phyloP scores from a whole-genome alignment of 768 basidiomycete species.

The Leccinum olivaceopallidum region DNA sequence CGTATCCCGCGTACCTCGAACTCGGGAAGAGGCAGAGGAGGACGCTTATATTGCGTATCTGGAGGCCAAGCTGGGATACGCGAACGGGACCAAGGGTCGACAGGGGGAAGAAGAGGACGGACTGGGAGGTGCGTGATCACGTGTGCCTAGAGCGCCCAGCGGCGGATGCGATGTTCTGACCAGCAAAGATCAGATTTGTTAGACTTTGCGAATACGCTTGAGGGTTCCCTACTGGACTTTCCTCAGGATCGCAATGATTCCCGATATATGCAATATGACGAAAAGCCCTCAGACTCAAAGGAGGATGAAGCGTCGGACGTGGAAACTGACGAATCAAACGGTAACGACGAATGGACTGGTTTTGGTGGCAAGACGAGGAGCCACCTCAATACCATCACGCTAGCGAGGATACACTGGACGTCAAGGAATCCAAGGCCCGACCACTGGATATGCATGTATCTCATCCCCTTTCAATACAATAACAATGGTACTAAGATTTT shows the following conservation, averaged over 20 bases:
- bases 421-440: constrained; percentile 5
- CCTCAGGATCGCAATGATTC: too few species aligned
- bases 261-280: too few species aligned
- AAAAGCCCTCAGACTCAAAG: too few species aligned
- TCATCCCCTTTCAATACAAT: background rate
- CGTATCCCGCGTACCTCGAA: constrained; percentile 24
- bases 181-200: too few species aligned
- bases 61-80: constrained; percentile 71
- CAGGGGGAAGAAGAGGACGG: constrained; percentile 69
- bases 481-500: background rate
- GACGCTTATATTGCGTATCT: constrained; percentile 85
- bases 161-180: too few species aligned
- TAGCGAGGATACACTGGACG: background rate
- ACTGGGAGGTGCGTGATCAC: too few species aligned
- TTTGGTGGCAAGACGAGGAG: constrained; percentile 24
- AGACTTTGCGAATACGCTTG: too few species aligned
- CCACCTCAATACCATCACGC: background rate
- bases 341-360: constrained; percentile 40
- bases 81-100: constrained; percentile 39
- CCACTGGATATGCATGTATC: constrained; percentile 13
- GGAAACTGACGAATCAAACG: constrained; percentile 28
- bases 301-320: constrained; percentile 3
- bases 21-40: constrained; percentile 60
- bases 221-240: too few species aligned
- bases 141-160: too few species aligned